A percentile compares a stretch with the other conserved stretches of the same genome.
Evolutionary conservation across 108 stramenopile species (phyloP).

Genomic region (Skeletonema menzelii): DNA sequence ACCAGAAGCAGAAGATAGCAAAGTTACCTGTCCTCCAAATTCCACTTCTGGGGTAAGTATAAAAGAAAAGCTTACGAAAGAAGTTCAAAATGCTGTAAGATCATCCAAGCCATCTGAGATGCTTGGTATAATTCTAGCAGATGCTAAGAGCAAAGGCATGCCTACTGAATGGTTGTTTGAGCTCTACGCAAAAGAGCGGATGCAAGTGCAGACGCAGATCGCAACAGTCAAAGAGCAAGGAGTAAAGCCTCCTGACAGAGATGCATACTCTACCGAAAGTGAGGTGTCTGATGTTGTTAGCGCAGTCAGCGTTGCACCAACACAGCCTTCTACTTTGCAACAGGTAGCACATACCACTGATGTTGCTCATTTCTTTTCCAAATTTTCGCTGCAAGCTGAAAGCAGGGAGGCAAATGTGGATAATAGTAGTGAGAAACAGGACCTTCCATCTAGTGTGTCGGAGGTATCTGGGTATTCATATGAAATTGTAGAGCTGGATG

Average conservation of each 20-base stretch:
- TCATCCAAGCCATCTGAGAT: not conserved
- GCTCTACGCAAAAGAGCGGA: not conserved
- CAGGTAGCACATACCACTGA: not conserved
- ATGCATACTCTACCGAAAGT: not conserved
- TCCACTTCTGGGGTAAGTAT: not conserved
- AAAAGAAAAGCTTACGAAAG: not conserved
- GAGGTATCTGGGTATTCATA: not conserved
- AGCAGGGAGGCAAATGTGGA: not conserved
- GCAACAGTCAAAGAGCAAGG: not conserved
- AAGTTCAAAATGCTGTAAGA: not conserved
- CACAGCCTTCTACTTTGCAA: not conserved
- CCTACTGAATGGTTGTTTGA: not conserved
- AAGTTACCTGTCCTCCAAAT: not conserved
- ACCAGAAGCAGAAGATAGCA: not conserved
- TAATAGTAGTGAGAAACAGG: not conserved
- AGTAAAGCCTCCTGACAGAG: not conserved
- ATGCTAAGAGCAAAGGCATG: not conserved
- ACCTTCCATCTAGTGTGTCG: not conserved
- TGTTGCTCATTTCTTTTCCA: slow-evolving; percentile 38
- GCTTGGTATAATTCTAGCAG: not conserved
- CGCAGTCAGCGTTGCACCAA: too few relatives aligned
- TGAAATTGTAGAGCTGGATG: not conserved
- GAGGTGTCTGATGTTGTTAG: not conserved
- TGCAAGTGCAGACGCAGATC: not conserved
- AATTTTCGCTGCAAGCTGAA: slow-evolving; percentile 33